These are phyloP conservation scores for Penicillium sp. DNA, from an alignment of 2,329 filamentous ascomycete species.

Conservation along the genomic window DNA sequence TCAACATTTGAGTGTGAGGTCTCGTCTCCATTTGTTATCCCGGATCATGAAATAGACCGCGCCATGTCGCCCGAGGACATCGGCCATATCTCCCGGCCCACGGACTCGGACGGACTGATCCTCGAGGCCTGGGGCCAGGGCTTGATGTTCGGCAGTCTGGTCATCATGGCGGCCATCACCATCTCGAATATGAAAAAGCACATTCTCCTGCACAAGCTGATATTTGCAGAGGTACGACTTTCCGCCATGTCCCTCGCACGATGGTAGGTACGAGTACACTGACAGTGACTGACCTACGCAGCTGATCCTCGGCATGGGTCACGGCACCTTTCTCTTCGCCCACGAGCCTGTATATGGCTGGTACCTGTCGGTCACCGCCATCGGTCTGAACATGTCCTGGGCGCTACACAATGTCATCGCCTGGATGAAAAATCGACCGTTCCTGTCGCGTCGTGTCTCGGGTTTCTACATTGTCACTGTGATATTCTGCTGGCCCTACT, in stretches of 20 bases:
- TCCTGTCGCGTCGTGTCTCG: slow-evolving; percentile 52
- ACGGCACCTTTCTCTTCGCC: slow-evolving; percentile 60
- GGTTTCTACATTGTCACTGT: slow-evolving; percentile 59
- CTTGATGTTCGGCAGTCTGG: slow-evolving; percentile 49
- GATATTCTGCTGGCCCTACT: slow-evolving; percentile 60
- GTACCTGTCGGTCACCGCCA: slow-evolving; percentile 61
- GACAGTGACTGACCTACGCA: too few species aligned
- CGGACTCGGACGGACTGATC: slow-evolving; percentile 31
- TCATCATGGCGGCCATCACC: slow-evolving; percentile 51
- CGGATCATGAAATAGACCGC: not conserved
- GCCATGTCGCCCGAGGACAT: not conserved
- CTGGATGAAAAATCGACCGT: slow-evolving; percentile 65
- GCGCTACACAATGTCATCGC: slow-evolving; percentile 64
- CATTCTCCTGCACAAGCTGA: slow-evolving; percentile 51
- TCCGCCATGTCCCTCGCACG: too few species aligned
- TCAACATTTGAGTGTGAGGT: too few species aligned
- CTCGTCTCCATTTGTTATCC: not conserved
- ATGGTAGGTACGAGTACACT: too few species aligned
- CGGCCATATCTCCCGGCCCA: not conserved
- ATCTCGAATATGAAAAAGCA: slow-evolving; percentile 50
- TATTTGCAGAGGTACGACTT: slow-evolving; percentile 46
- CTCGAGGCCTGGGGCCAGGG: slow-evolving; percentile 52
- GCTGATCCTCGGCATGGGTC: slow-evolving; percentile 56
- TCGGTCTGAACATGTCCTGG: slow-evolving; percentile 63
- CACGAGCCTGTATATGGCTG: slow-evolving; percentile 57